phyloP scores from a whole-genome alignment of 2,329 filamentous ascomycete species.

The Trichoderma afroharzianum region DNA sequence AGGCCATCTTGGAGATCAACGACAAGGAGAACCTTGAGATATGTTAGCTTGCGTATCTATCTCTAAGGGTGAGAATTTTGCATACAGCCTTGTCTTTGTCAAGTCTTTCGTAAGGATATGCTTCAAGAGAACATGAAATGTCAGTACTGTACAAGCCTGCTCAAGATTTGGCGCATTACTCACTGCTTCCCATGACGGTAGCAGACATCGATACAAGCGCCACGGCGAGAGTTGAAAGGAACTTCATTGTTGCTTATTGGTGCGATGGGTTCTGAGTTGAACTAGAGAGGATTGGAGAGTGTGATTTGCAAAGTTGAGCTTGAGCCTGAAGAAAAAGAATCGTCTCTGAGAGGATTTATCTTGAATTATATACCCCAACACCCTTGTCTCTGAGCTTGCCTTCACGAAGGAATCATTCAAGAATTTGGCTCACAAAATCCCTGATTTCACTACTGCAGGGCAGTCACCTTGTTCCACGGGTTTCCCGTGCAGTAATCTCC shows the following conservation, averaged over 20 bases:
- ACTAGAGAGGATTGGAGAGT: not conserved
- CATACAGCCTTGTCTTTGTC: constrained; percentile 15
- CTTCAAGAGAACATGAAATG: not conserved
- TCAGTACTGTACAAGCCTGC: not conserved
- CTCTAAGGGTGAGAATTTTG: too few relatives aligned
- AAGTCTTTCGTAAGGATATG: constrained; percentile 12
- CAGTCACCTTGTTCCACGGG: not conserved
- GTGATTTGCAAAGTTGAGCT: not conserved
- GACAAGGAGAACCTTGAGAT: constrained; percentile 32
- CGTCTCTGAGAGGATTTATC: not conserved
- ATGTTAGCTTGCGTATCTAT: not conserved
- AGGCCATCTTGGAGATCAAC: constrained; percentile 38
- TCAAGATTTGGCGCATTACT: not conserved
- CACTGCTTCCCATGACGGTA: not conserved
- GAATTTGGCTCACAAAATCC: not conserved
- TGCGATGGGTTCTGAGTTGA: not conserved
- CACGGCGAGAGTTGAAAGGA: not conserved
- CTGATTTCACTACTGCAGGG: not conserved
- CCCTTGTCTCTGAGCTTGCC: not conserved
- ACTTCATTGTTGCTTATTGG: not conserved
- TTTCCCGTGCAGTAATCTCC: not conserved
- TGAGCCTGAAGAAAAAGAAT: not conserved
- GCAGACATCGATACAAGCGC: not conserved
- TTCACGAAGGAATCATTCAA: not conserved
- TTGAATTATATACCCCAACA: not conserved